Evolutionary conservation across 1,139 yeast genomes (phyloP).

Genomic region (Suhomyces panamericanus): DNA sequence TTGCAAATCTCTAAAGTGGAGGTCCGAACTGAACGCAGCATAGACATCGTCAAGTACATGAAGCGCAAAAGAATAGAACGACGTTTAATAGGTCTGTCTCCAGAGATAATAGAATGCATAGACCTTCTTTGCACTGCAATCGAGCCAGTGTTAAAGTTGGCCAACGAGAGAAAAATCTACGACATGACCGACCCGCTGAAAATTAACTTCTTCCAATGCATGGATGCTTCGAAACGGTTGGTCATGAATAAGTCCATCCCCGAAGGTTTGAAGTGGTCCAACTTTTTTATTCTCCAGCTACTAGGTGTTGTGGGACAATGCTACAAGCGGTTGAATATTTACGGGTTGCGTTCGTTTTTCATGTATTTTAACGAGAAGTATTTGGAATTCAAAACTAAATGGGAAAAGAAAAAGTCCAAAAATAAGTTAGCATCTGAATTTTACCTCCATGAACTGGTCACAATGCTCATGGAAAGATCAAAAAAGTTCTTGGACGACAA

Average conservation of each 20-base stretch:
- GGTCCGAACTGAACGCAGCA: slow-evolving; percentile 79
- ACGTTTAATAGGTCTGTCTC: slow-evolving; percentile 52
- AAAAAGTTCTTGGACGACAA: slow-evolving; percentile 43
- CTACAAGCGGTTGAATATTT: slow-evolving; percentile 65
- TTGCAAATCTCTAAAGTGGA: slow-evolving; percentile 75
- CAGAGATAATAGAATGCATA: slow-evolving; percentile 54
- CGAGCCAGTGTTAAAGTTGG: slow-evolving; percentile 61
- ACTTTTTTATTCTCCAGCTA: slow-evolving; percentile 58
- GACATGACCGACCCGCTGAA: slow-evolving; percentile 63
- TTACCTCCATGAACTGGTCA: slow-evolving; percentile 52
- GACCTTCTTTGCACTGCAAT: slow-evolving; percentile 52
- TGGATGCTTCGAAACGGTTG: slow-evolving; percentile 66
- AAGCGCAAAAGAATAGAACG: slow-evolving; percentile 66
- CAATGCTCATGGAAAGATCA: slow-evolving; percentile 44
- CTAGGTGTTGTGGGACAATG: slow-evolving; percentile 77
- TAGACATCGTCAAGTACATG: slow-evolving; percentile 78
- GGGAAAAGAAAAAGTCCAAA: slow-evolving; percentile 47
- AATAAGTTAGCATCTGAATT: slow-evolving; percentile 65
- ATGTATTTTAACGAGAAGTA: slow-evolving; percentile 60
- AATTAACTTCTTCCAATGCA: slow-evolving; percentile 70
- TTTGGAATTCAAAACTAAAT: slow-evolving; percentile 59
- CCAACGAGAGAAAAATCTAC: slow-evolving; percentile 62
- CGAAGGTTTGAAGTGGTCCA: slow-evolving; percentile 73
- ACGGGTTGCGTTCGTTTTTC: slow-evolving; percentile 80
- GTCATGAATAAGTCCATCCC: slow-evolving; percentile 52